phyloP scores from a whole-genome alignment of 345 rosid species.

The Anacardium occidentale region DNA sequence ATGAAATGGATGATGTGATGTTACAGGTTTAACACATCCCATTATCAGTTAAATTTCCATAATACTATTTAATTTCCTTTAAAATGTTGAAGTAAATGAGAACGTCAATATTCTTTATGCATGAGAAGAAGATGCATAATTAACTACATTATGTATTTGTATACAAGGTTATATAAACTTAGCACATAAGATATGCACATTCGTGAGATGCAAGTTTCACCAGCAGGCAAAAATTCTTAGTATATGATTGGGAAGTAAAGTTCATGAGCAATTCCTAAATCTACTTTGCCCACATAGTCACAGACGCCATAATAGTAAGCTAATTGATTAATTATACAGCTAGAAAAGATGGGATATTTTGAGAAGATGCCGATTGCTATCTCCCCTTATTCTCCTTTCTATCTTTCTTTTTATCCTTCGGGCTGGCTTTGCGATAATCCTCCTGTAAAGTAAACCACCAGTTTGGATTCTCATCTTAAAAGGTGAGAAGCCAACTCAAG shows the following conservation, averaged over 20 bases:
- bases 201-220: background rate
- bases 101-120: too few species aligned
- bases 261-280: too few species aligned
- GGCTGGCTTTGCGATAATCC: background rate
- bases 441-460: slow-evolving; percentile 2
- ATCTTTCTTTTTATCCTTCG: background rate
- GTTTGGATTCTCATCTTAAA: slow-evolving; percentile 9
- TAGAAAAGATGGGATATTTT: background rate
- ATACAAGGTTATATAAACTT: background rate
- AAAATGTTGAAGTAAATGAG: background rate
- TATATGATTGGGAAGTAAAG: background rate
- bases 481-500: background rate
- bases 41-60: background rate
- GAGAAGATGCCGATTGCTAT: background rate
- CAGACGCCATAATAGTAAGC: background rate
- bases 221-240: background rate
- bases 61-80: too few species aligned
- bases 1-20: background rate
- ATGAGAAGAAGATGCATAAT: too few species aligned
- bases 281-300: background rate
- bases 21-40: background rate
- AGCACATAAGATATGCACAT: background rate
- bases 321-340: background rate
- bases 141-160: too few species aligned
- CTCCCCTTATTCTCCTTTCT: background rate